Conservation (phyloP, 2,329 filamentous ascomycete species). For the Fusarium scirpi region DNA sequence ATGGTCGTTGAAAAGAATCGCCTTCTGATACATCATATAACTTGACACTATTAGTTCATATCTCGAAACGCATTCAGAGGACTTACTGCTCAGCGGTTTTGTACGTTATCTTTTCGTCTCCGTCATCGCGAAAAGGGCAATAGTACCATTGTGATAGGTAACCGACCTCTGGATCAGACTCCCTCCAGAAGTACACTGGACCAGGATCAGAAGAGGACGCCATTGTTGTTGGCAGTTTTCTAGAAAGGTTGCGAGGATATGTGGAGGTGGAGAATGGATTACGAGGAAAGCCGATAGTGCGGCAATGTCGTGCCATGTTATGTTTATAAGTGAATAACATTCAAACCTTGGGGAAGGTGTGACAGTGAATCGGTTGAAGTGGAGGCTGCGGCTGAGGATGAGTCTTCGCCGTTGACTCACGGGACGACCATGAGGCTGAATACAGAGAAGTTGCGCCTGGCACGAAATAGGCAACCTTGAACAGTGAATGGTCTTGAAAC, state of each 20-base stretch:
- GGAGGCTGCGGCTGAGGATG: slow-evolving; percentile 20
- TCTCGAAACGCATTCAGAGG: not conserved
- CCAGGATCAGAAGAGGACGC: slow-evolving; percentile 14
- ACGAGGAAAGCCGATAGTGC: not conserved
- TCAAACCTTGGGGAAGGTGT: not conserved
- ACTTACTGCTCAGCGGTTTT: slow-evolving; percentile 65
- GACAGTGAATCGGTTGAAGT: not conserved
- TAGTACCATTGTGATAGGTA: slow-evolving; percentile 74
- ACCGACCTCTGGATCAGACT: slow-evolving; percentile 60
- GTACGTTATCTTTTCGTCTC: slow-evolving; percentile 54
- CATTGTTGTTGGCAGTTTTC: slow-evolving; percentile 20
- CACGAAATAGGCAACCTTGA: not conserved
- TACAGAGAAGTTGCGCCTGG: not conserved
- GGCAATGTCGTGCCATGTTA: not conserved
- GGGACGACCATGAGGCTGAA: not conserved
- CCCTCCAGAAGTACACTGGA: slow-evolving; percentile 62
- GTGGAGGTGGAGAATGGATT: not conserved
- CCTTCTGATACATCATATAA: slow-evolving; percentile 69
- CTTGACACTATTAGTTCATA: slow-evolving; percentile 42
- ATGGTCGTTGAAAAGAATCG: slow-evolving; percentile 61
- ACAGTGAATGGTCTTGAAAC: not conserved
- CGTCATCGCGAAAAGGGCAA: slow-evolving; percentile 60
- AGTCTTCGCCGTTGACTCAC: slow-evolving; percentile 44
- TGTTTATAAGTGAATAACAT: not conserved
- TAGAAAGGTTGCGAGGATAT: not conserved